Base-by-base conservation (phyloP, 2,329 filamentous ascomycete species). In the Aspergillus aculeatinus region DNA sequence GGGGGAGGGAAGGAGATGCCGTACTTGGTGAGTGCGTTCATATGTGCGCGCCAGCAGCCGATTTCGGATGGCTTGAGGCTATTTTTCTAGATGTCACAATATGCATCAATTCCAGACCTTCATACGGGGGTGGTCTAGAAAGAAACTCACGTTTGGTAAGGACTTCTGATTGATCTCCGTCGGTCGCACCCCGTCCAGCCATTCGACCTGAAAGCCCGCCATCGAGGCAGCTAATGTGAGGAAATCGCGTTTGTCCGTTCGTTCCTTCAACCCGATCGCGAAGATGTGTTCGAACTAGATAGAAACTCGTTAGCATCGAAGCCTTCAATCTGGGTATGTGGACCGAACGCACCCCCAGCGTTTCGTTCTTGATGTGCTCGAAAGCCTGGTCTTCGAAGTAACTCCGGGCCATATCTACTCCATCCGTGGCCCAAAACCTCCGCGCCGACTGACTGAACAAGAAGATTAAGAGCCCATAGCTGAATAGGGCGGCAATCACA, bases 241-340 rank as follows among this genome's bases (percentile, higher is more conserved):
- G 3, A 76, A 78, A 73, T 84, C 82, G 53, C 79, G 76, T 63
- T 82, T 81, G 66, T 84, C 81, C 4, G 76, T 78, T 35, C 82
- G 74, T 47, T 78, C 74, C 4, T 80, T 77, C 10, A 84, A 70
- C 4, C 78, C 77, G 50, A 84, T 73, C 25, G 79, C 77, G 57
- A 81, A 80, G 29, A 82, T 71, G 51, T 78, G 77, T 55, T 81
- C 70, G 61, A 81, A 81, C 73, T 75, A 49, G 9, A 3, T 49
- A 14, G 7, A 10, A 2, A 9, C n/a, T 3, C n/a, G 2, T 31
- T 21, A 53, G 25, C 11, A 31, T 19, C 14, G 51, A 1, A 60
- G 16, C 11, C 19, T 0, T 1, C 2, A 4, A 1, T 25, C 16
- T 5, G 4, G 12, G 27, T 23, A 1, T 27, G 9, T 2, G 14